A percentile compares a stretch with the other conserved stretches of the same genome.
phyloP scores from a whole-genome alignment of 1,284 basidiomycete genomes.

The Acaromyces ingoldii region DNA sequence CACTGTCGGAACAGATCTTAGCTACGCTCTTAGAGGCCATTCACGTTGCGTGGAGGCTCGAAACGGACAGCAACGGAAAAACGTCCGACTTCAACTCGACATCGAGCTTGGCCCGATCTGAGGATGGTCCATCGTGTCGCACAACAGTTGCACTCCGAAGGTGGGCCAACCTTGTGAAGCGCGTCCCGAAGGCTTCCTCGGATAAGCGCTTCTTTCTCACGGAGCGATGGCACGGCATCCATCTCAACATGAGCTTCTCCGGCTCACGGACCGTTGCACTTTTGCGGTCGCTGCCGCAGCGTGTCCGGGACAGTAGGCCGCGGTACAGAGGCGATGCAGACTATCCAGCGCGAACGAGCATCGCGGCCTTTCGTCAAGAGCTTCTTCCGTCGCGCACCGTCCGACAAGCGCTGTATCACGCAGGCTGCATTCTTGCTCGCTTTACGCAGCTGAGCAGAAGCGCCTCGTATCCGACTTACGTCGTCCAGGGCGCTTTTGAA shows the following conservation, averaged over 20 bases:
- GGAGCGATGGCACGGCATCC: background rate
- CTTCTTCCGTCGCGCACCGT: background rate
- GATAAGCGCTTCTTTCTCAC: background rate
- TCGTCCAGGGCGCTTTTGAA: background rate
- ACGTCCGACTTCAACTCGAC: background rate
- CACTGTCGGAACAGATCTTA: too few species aligned
- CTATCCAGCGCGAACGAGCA: background rate
- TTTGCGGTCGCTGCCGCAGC: background rate
- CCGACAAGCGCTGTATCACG: background rate
- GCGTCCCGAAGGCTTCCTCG: background rate
- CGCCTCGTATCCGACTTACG: background rate
- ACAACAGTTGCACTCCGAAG: background rate
- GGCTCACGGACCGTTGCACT: background rate
- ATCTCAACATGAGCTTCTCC: too few species aligned
- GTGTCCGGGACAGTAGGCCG: background rate
- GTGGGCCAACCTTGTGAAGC: background rate
- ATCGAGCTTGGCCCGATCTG: background rate
- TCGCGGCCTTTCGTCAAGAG: background rate
- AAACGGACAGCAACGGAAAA: background rate
- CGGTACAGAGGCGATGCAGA: background rate
- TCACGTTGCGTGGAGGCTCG: background rate
- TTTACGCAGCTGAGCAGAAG: background rate
- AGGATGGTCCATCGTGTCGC: background rate
- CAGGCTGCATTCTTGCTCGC: background rate
- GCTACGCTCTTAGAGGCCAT: slow-evolving; percentile 1